Percentiles rank a stretch among this genome's conserved stretches.
Evolutionary conservation across 83 land plant genomes (phyloP).

Genomic region (Larix sibirica): DNA sequence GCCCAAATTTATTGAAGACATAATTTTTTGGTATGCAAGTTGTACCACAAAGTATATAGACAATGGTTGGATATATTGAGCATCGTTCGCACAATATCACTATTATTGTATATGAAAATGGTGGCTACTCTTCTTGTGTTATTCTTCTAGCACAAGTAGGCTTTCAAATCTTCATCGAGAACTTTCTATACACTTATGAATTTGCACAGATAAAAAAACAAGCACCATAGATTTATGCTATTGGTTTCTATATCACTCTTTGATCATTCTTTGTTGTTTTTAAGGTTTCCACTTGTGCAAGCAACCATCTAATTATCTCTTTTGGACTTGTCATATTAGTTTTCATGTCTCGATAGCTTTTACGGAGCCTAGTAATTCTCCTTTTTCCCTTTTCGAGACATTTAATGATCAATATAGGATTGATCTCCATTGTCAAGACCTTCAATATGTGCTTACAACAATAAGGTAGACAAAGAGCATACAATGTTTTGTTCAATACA

Average conservation of each 20-base stretch:
- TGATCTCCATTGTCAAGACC: background rate
- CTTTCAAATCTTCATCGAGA: background rate
- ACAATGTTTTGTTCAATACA: background rate
- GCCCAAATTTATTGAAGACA: background rate
- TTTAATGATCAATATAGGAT: background rate
- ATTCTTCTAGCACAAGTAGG: background rate
- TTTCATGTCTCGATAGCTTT: background rate
- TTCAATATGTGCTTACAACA: background rate
- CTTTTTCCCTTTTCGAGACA: background rate
- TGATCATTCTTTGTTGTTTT: background rate
- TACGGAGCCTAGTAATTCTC: background rate
- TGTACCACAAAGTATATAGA: background rate
- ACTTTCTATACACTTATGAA: background rate
- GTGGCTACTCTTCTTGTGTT: background rate
- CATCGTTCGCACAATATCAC: background rate
- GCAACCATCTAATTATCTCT: background rate
- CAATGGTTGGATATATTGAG: background rate
- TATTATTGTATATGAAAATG: conserved; percentile 8
- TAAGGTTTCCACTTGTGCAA: background rate
- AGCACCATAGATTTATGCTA: background rate
- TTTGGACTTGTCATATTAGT: background rate
- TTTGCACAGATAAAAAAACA: too few species aligned
- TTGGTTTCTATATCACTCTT: background rate
- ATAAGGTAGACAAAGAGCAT: background rate
- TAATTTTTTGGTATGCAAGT: background rate